Base-by-base conservation (phyloP, 306 rosid species). In the Pachyrhizus erosus region DNA sequence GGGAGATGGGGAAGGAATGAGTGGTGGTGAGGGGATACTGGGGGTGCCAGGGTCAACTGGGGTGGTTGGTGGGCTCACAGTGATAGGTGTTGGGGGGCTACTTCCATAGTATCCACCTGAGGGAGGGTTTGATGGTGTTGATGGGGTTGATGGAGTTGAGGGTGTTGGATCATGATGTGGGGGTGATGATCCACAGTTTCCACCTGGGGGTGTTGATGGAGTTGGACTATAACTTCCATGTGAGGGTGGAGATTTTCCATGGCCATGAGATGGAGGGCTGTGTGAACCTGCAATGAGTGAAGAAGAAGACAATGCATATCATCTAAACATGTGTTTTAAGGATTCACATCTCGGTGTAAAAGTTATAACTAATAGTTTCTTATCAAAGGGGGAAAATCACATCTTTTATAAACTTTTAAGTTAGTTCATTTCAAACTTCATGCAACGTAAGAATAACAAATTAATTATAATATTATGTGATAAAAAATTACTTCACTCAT, bases 1-100 rank as follows among this genome's bases (percentile, higher is more conserved):
- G 58, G 97, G 99, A 67, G 97, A 49, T 48, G 99, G 97, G 48
- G 91, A 80, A 65, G 92, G 89, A 62, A 85, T 62, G 81, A 42
- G 85, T 29, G 99, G 97, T 26, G 98, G 96, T 23, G 92, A 76
- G 5, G 97, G 93, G 26, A 75, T 48, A 27, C 29, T 51, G 2
- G 94, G 92, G 7, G 88, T 84, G 24, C 80, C 89, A 12, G 91
- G 92, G 73, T 88, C 91, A 0, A 54, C 49, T 3, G 97, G 93
- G 42, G 89, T 81, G 74, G 77, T 61, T 74, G 98, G 95, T 15
- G 98, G 91, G 87, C 85, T 88, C 48, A 49, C 83, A 3, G 85
- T 39, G 82, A 60, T 2, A 40, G 97, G 93, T 54, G 91, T 55
- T 45, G 91, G 83, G 11, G 95, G 91, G 80, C 43, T 86, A 14